Evolutionary conservation across 306 rosid species (phyloP), one percentile per base, ranked within the genome.

Genomic region (Rubus parviflorus): DNA sequence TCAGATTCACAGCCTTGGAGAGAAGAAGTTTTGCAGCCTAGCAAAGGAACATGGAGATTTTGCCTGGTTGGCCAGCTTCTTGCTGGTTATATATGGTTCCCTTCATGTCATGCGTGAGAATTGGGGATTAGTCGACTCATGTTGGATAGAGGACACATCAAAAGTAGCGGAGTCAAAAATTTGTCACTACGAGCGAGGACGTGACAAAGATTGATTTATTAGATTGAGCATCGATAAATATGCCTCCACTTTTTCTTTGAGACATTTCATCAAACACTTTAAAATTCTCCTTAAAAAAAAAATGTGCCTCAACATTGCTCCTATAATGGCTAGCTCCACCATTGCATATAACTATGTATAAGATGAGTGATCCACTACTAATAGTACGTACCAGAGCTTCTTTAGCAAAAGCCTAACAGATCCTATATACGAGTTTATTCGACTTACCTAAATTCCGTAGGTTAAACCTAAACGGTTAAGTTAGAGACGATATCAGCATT

Each of bases 1-100:
- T 64, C 69, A 64, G 69, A 64, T 64, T 38, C 47, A 64, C 69
- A 38, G 69, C 69, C 69, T 64, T 64, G 46, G 69, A 15, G 69
- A 64, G 7, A 16, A 64, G 69, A 13, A 30, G 12, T 8, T 17
- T 38, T 64, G 69, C 69, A 64, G 78, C 75, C 47, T 68, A 72
- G 61, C 37, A 72, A 37, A 37, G 69, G 69, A 35, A 64, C 69
- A 38, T 64, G 10, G 22, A 64, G 67, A 70, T 70, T 30, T 16
- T 49, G 23, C 57, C 40, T 68, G 54, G 73, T 47, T 68, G 41
- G 9, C 74, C 45, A 48, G 17, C 22, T 70, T 68, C 72, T 12
- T 45, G 67, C 67, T 60, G 41, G 38, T 45, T 23, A 23, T 7
- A 47, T 8, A 6, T 30, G 20, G 42, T 61, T 30, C 67, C n/a